phyloP scores from a whole-genome alignment of 495 filamentous ascomycete species.

The Acidiella bohemica region DNA sequence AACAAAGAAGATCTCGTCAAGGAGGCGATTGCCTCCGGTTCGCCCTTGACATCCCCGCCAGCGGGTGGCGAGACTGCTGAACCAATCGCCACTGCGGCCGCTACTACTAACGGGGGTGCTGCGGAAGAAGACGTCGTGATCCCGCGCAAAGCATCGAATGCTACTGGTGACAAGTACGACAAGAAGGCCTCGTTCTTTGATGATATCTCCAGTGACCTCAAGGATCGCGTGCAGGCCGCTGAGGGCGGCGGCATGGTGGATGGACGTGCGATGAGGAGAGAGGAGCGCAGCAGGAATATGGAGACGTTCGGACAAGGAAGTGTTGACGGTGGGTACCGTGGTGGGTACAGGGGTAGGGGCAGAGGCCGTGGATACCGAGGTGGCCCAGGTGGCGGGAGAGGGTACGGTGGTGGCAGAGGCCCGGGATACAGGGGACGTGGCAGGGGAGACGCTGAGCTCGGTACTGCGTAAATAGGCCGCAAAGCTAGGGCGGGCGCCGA shows the following conservation, averaged over 20 bases:
- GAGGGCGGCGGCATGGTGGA: conserved; percentile 37
- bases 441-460: too few relatives aligned
- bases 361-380: conserved; percentile 42
- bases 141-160: conserved; percentile 22
- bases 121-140: conserved; percentile 31
- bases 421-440: conserved; percentile 8
- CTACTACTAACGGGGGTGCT: conserved; percentile 19
- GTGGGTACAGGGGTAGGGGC: conserved; percentile 40
- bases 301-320: conserved; percentile 98
- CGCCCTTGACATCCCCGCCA: conserved; percentile 1
- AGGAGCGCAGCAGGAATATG: conserved; percentile 89
- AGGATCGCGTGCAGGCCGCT: conserved; percentile 60
- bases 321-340: conserved; percentile 64
- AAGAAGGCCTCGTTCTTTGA: conserved; percentile 85
- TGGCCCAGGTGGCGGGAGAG: conserved; percentile 51
- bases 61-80: conserved; percentile 13
- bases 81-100: too few relatives aligned
- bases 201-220: conserved; percentile 87
- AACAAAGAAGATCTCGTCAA: conserved; percentile 93
- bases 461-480: too few relatives aligned
- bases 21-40: conserved; percentile 56
- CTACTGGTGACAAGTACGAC: conserved; percentile 49
- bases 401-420: conserved; percentile 33
- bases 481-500: too few relatives aligned
- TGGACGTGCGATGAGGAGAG: conserved; percentile 81